Evolutionary conservation across 2,329 filamentous ascomycete genomes (phyloP).

Genomic region (Gnomoniopsis smithogilvyi): DNA sequence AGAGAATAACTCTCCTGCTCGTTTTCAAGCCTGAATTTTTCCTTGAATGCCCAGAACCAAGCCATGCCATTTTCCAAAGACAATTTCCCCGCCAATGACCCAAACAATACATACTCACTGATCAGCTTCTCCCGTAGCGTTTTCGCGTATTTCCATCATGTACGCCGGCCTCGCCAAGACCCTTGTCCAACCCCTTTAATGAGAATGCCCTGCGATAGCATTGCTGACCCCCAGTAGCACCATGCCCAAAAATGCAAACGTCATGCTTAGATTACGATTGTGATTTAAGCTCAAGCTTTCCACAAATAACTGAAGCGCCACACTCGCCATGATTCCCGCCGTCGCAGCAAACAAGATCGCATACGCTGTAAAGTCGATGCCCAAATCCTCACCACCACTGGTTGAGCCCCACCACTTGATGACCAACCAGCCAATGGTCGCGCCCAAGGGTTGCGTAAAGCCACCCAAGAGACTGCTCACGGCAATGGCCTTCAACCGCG

Average conservation of each 20-base stretch:
- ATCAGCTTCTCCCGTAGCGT: no score
- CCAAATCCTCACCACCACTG: conserved; percentile 30
- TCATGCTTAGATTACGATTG: conserved; percentile 71
- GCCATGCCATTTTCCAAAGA: no score
- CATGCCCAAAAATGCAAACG: conserved; percentile 85
- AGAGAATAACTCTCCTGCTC: no score
- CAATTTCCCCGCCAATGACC: no score
- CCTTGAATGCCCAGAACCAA: no score
- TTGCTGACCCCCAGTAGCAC: conserved; percentile 79
- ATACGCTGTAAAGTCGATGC: conserved; percentile 59
- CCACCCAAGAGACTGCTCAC: conserved; percentile 84
- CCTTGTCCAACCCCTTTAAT: background rate
- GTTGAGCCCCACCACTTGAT: conserved; percentile 63
- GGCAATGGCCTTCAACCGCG: conserved; percentile 75
- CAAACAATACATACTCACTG: no score
- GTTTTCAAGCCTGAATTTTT: no score
- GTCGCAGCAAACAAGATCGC: conserved; percentile 84
- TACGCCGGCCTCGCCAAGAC: no score
- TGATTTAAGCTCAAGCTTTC: conserved; percentile 84
- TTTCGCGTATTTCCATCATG: no score
- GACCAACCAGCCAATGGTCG: conserved; percentile 80
- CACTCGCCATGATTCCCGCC: conserved; percentile 92
- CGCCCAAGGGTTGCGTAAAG: conserved; percentile 81
- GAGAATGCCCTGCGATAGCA: conserved; percentile 39
- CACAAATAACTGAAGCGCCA: conserved; percentile 83